Percentiles rank a stretch among this genome's conserved stretches.
Evolutionary conservation across 441 rosid genomes (phyloP).

Genomic region (Populus hybrid): DNA sequence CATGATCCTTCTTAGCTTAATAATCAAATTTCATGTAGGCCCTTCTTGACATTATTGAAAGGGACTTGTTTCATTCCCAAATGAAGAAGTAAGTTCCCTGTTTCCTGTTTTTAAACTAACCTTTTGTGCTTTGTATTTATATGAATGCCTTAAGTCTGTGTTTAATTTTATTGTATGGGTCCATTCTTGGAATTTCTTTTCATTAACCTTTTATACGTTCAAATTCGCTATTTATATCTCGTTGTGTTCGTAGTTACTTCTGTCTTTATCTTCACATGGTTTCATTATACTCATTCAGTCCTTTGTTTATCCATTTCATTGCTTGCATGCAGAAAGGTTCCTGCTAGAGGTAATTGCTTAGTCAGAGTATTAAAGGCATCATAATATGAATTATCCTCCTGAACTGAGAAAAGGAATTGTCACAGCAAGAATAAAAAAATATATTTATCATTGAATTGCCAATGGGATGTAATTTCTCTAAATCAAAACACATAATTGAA

Average conservation of each 20-base stretch:
- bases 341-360: no score
- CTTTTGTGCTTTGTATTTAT: background rate
- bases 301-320: background rate
- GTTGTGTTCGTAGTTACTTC: background rate
- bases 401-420: no score
- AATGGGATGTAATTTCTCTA: no score
- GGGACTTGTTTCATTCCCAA: constrained; percentile 82
- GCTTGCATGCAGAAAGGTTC: no score
- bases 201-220: background rate
- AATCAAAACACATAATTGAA: no score
- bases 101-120: background rate
- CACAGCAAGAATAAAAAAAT: no score
- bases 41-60: constrained; percentile 89
- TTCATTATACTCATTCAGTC: background rate
- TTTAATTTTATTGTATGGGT: background rate
- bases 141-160: background rate
- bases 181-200: background rate
- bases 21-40: constrained; percentile 55
- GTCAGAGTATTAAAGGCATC: no score
- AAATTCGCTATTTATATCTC: constrained; percentile 10
- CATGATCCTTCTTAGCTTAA: constrained; percentile 24
- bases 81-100: constrained; percentile 77
- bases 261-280: background rate
- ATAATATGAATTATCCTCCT: no score
- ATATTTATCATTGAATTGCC: no score